These are phyloP conservation scores for Bryoglossum gracile DNA, from an alignment of 495 filamentous ascomycete genomes.

Conservation along the genomic window DNA sequence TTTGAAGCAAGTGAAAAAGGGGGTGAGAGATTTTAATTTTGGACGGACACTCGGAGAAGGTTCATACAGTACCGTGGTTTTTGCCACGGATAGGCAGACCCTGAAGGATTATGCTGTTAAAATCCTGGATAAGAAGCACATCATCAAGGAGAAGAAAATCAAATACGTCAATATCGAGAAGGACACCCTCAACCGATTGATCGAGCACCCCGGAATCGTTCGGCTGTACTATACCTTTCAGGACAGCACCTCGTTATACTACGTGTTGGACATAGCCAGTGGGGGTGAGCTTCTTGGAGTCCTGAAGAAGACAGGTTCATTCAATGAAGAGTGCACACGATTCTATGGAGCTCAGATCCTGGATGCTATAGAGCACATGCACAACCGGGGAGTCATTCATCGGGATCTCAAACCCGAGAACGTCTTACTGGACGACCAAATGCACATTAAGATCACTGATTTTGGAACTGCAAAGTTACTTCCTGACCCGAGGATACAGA, in stretches of 20 bases:
- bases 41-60: conserved; percentile 89
- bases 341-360: conserved; percentile 97
- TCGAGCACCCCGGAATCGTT: conserved; percentile 94
- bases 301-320: conserved; percentile 86
- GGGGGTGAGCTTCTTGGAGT: conserved; percentile 90
- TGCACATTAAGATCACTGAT: conserved; percentile 98
- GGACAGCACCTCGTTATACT: conserved; percentile 92
- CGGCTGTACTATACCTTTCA: conserved; percentile 99
- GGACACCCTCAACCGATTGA: conserved; percentile 92
- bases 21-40: conserved; percentile 94
- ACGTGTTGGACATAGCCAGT: conserved; percentile 89
- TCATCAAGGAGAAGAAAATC: conserved; percentile 99
- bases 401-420: conserved; percentile 98
- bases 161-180: conserved; percentile 99
- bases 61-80: conserved; percentile 93
- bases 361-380: conserved; percentile 97
- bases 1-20: conserved; percentile 84
- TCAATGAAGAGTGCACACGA: conserved; percentile 89
- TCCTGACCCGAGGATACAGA: conserved; percentile 42
- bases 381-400: conserved; percentile 91
- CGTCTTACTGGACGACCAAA: conserved; percentile 86
- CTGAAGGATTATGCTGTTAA: conserved; percentile 98
- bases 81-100: conserved; percentile 92
- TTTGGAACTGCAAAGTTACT: conserved; percentile 97
- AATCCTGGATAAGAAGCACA: conserved; percentile 96